Conservation (phyloP, 1,284 basidiomycete species). For the Afroboletus lepidellus region DNA sequence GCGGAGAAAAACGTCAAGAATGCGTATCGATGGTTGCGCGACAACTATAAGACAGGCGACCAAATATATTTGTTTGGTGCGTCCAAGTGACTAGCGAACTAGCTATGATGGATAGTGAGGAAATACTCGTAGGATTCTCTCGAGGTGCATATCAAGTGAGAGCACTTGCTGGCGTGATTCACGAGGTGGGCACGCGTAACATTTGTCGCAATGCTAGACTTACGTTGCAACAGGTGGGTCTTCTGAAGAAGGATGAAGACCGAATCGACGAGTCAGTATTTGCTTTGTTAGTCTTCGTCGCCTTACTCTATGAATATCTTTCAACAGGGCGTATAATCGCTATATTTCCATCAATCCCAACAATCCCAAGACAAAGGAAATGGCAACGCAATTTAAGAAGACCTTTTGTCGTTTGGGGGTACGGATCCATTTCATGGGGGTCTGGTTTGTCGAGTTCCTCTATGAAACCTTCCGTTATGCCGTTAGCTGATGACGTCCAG, state of each 20-base stretch:
- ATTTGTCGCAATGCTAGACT: background rate
- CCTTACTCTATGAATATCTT: conserved; percentile 17
- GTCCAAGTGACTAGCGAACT: conserved; percentile 8
- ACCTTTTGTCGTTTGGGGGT: conserved; percentile 28
- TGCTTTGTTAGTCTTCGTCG: background rate
- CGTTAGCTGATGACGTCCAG: conserved; percentile 18
- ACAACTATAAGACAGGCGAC: conserved; percentile 32
- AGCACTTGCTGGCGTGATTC: conserved; percentile 39
- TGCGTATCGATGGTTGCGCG: conserved; percentile 39
- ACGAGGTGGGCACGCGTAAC: conserved; percentile 16
- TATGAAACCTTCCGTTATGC: background rate
- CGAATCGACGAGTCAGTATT: conserved; percentile 1
- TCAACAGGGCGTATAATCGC: background rate
- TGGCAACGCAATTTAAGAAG: conserved; percentile 30
- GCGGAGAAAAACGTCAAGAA: conserved; percentile 23
- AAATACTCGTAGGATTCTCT: conserved; percentile 36
- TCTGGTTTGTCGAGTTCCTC: conserved; percentile 27
- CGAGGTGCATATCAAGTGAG: conserved; percentile 36
- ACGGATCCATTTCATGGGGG: conserved; percentile 38
- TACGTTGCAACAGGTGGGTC: conserved; percentile 13
- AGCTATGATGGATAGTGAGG: background rate
- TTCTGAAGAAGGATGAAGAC: background rate
- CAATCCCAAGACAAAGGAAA: background rate
- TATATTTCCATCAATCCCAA: background rate
- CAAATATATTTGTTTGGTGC: conserved; percentile 35